A percentile compares a stretch with the other conserved stretches of the same genome.
Evolutionary conservation across 441 rosid genomes (phyloP).

Genomic region (Croton setiger): DNA sequence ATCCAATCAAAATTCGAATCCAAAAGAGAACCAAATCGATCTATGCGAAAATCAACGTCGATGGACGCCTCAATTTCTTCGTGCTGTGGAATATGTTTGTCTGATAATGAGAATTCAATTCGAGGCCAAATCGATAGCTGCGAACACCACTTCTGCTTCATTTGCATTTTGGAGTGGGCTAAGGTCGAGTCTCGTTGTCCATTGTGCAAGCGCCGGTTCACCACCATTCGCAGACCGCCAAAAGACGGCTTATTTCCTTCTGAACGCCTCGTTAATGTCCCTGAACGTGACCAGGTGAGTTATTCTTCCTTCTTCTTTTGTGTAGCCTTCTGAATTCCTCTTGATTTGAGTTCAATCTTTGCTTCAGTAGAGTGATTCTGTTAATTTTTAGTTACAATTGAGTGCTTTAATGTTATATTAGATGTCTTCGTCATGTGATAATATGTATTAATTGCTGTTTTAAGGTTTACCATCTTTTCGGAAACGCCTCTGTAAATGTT

Average conservation of each 20-base stretch:
- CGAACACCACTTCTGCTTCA: slow-evolving; percentile 58
- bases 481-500: slow-evolving; percentile 23
- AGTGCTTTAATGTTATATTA: not conserved
- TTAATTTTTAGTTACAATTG: not conserved
- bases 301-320: not conserved
- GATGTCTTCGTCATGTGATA: not conserved
- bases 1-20: not conserved
- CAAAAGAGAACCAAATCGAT: not conserved
- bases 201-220: slow-evolving; percentile 54
- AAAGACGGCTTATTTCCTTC: slow-evolving; percentile 34
- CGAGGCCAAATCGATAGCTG: slow-evolving; percentile 53
- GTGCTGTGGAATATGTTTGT: slow-evolving; percentile 51
- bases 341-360: not conserved
- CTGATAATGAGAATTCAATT: slow-evolving; percentile 35
- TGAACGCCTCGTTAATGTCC: slow-evolving; percentile 37
- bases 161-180: slow-evolving; percentile 67
- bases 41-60: not conserved
- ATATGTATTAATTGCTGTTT: slow-evolving; percentile 5
- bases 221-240: slow-evolving; percentile 35
- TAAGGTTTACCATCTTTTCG: slow-evolving; percentile 36
- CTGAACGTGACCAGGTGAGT: slow-evolving; percentile 48
- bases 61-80: slow-evolving; percentile 8
- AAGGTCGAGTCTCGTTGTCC: slow-evolving; percentile 60
- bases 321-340: not conserved
- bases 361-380: not conserved